phyloP scores from a whole-genome alignment of 495 filamentous ascomycete genomes.

The Rhizodiscina lignyota region DNA sequence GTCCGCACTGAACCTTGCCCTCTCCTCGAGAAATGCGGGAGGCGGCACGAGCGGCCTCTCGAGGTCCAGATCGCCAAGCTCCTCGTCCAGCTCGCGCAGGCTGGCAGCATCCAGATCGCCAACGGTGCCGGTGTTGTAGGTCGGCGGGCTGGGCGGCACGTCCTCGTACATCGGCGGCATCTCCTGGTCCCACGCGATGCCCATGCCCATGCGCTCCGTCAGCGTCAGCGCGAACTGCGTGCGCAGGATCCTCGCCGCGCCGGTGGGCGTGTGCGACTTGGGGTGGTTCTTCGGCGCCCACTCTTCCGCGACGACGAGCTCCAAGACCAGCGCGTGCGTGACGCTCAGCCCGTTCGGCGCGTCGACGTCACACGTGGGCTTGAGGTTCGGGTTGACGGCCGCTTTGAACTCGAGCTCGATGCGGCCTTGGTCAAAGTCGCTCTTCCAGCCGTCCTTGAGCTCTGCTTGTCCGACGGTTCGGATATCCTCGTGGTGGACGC shows the following conservation, averaged over 20 bases:
- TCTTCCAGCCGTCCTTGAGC: slow-evolving; percentile 84
- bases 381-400: slow-evolving; percentile 38
- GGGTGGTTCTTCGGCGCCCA: slow-evolving; percentile 57
- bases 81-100: background rate
- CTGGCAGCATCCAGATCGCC: slow-evolving; percentile 9
- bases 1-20: too few species aligned
- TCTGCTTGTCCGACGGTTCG: slow-evolving; percentile 60
- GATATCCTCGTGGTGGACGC: slow-evolving; percentile 58
- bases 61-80: too few species aligned
- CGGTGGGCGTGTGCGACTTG: slow-evolving; percentile 64
- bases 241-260: slow-evolving; percentile 74
- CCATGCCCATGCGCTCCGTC: slow-evolving; percentile 72
- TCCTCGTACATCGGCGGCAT: slow-evolving; percentile 89
- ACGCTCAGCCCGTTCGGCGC: slow-evolving; percentile 62
- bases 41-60: too few species aligned
- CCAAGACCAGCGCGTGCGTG: slow-evolving; percentile 71
- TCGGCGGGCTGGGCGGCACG: slow-evolving; percentile 74
- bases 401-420: slow-evolving; percentile 77
- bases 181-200: slow-evolving; percentile 96
- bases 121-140: slow-evolving; percentile 40
- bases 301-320: slow-evolving; percentile 90
- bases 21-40: too few species aligned
- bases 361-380: slow-evolving; percentile 65
- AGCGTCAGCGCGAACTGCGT: slow-evolving; percentile 77
- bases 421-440: slow-evolving; percentile 41